Conservation (phyloP, 2,329 filamentous ascomycete species). For the Colletotrichum aenigma region DNA sequence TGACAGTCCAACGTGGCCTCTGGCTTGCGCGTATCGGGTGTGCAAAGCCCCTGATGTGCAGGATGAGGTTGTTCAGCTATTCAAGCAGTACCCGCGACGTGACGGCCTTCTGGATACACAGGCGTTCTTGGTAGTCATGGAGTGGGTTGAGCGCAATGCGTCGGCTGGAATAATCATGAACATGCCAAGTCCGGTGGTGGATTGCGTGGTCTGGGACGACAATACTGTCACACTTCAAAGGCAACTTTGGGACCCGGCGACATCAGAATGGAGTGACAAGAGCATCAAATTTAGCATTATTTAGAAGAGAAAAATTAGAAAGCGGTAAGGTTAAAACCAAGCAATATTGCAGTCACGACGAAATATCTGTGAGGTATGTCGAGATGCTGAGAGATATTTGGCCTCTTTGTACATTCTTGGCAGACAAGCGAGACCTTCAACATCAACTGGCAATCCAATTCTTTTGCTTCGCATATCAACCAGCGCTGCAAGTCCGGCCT, state of each 20-base stretch:
- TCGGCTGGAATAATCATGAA: not conserved
- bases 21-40: constrained; percentile 43
- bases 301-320: too few species aligned
- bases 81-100: constrained; percentile 43
- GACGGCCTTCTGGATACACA: constrained; percentile 49
- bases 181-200: not conserved
- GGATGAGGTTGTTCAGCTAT: constrained; percentile 41
- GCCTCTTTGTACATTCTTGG: too few species aligned
- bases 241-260: not conserved
- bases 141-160: not conserved
- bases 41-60: constrained; percentile 41
- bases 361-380: too few species aligned
- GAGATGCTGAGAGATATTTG: too few species aligned
- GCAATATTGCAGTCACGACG: too few species aligned
- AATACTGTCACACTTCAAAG: not conserved
- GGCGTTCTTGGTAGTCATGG: constrained; percentile 32
- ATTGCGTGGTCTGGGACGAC: not conserved
- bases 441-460: too few species aligned
- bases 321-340: too few species aligned
- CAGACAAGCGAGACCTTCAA: too few species aligned
- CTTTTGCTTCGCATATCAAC: too few species aligned
- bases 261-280: not conserved
- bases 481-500: too few species aligned
- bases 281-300: not conserved
- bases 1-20: constrained; percentile 33